Conservation (phyloP, 2,329 filamentous ascomycete genomes). For the Coleophoma crateriformis region DNA sequence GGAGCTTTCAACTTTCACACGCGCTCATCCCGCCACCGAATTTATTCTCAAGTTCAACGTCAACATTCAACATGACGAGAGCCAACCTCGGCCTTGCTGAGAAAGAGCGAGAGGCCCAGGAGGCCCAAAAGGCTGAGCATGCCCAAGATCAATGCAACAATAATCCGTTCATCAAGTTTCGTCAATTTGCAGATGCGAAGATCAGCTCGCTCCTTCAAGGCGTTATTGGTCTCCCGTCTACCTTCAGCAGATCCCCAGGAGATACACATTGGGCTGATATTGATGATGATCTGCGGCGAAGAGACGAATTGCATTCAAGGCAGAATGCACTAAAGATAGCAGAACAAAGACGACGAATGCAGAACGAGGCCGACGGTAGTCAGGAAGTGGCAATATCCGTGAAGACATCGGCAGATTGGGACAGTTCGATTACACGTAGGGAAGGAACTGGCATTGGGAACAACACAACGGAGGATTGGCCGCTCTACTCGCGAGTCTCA, state of each 20-base stretch:
- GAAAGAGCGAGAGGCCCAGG: slow-evolving; percentile 4
- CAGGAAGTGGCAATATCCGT: slow-evolving; percentile 9
- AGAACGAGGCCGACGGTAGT: neutral
- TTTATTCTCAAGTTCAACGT: no score
- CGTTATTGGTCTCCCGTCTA: slow-evolving; percentile 25
- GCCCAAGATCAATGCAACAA: slow-evolving; percentile 7
- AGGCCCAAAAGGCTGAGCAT: slow-evolving; percentile 1
- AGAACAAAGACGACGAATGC: slow-evolving; percentile 4
- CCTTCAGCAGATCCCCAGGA: slow-evolving; percentile 14
- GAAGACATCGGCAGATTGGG: slow-evolving; percentile 6
- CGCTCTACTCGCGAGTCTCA: slow-evolving; percentile 19
- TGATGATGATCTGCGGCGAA: slow-evolving; percentile 19
- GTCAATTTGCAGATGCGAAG: slow-evolving; percentile 22
- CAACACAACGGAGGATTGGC: slow-evolving; percentile 11
- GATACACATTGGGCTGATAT: slow-evolving; percentile 19
- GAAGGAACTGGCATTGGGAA: neutral
- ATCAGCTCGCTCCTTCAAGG: slow-evolving; percentile 25
- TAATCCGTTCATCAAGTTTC: slow-evolving; percentile 26
- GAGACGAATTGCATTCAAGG: slow-evolving; percentile 18
- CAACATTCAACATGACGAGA: no score
- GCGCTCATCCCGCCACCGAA: no score
- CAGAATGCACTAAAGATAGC: slow-evolving; percentile 15
- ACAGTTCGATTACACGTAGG: neutral
- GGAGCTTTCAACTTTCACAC: no score
- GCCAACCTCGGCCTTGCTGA: slow-evolving; percentile 9